phyloP scores from a whole-genome alignment of 2,329 filamentous ascomycete genomes.

The Exophiala oligosperma region DNA sequence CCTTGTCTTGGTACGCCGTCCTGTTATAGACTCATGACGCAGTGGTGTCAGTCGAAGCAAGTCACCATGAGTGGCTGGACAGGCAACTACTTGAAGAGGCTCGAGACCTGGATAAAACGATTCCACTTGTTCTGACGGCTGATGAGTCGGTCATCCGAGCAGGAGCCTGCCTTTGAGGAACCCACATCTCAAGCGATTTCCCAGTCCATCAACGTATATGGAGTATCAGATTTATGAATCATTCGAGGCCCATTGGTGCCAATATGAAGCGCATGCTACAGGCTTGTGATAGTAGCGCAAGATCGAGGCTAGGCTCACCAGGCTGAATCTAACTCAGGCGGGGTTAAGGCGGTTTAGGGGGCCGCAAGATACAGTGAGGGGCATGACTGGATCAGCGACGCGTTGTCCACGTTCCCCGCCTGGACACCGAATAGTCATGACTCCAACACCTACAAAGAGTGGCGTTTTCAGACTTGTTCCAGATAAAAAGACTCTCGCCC shows the following conservation, averaged over 20 bases:
- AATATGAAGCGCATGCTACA: neutral
- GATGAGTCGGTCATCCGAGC: constrained; percentile 5
- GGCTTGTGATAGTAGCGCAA: neutral
- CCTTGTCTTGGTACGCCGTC: neutral
- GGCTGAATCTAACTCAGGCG: neutral
- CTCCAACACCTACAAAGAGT: neutral
- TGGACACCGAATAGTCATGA: neutral
- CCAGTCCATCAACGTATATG: no score
- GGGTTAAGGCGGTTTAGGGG: neutral
- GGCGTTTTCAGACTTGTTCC: neutral
- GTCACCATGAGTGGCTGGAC: neutral
- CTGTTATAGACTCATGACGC: no score
- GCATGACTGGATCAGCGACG: neutral
- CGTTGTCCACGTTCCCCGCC: neutral
- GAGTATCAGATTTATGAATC: neutral
- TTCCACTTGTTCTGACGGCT: neutral
- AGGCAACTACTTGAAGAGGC: no score
- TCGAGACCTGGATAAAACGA: no score
- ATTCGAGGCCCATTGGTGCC: neutral
- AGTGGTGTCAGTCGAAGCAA: constrained; percentile 1
- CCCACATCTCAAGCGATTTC: no score
- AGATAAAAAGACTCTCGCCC: neutral
- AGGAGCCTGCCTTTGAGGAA: neutral
- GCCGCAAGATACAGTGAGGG: neutral
- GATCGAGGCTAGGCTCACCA: neutral